Conservation (phyloP, 345 rosid species). For the Draba incana region DNA sequence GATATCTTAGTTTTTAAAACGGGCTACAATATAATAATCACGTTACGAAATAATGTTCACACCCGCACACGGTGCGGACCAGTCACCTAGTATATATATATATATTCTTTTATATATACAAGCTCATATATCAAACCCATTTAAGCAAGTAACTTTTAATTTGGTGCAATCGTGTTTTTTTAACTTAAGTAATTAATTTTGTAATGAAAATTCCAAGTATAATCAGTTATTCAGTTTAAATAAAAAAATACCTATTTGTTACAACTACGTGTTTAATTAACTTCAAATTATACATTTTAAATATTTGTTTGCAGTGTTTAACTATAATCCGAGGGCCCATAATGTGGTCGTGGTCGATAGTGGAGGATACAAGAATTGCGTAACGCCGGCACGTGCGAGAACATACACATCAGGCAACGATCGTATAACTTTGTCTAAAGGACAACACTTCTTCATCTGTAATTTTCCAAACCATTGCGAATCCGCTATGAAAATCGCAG, state of each 20-base stretch:
- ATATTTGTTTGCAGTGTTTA: conserved; percentile 53
- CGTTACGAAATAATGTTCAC: too few species aligned
- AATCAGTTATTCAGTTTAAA: too few species aligned
- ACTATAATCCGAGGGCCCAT: conserved; percentile 50
- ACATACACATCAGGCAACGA: conserved; percentile 51
- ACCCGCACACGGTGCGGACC: too few species aligned
- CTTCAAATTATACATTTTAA: neutral
- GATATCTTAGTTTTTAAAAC: too few species aligned
- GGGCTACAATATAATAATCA: too few species aligned
- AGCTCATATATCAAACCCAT: too few species aligned
- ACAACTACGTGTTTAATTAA: neutral
- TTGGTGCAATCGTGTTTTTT: too few species aligned
- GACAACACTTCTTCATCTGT: conserved; percentile 59
- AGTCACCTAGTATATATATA: too few species aligned
- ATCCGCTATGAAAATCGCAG: conserved; percentile 57
- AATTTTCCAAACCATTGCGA: conserved; percentile 50
- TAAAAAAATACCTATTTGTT: neutral
- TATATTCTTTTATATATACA: too few species aligned
- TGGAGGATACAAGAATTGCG: conserved; percentile 50
- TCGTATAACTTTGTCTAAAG: conserved; percentile 54
- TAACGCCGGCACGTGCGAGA: conserved; percentile 44
- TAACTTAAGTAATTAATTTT: too few species aligned
- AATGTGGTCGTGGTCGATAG: conserved; percentile 52
- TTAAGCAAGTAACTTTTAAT: too few species aligned
- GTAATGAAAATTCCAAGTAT: neutral